Percentiles rank a stretch among this genome's conserved stretches.
Conservation (phyloP, 2,329 filamentous ascomycete species). For the Alternaria conjuncta region DNA sequence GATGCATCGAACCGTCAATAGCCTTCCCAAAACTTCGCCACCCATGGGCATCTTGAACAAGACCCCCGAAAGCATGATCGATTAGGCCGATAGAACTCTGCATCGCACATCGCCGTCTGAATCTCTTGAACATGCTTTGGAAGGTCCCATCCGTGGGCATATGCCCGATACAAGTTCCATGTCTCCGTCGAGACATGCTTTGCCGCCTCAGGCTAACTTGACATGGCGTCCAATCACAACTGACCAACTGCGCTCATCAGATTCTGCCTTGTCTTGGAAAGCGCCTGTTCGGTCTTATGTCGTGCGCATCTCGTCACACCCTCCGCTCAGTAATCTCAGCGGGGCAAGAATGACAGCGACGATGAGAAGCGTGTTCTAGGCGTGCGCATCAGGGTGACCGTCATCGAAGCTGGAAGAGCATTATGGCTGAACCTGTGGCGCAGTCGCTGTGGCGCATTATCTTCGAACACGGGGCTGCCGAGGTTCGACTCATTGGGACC, state of each 20-base stretch:
- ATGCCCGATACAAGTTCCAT: background rate
- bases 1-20: background rate
- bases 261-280: conserved; percentile 9
- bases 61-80: background rate
- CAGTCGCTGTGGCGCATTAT: background rate
- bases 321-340: background rate
- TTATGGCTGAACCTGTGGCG: background rate
- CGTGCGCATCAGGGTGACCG: background rate
- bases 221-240: background rate
- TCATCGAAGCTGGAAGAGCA: background rate
- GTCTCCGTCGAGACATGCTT: background rate
- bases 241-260: background rate
- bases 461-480: background rate
- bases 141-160: background rate
- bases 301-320: background rate
- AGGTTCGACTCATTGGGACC: background rate
- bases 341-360: background rate
- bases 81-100: background rate
- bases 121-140: background rate
- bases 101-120: background rate
- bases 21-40: too few relatives aligned
- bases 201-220: background rate
- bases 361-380: background rate
- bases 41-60: background rate
- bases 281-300: background rate